Evolutionary conservation across 1,284 basidiomycete species (phyloP), one percentile per base, ranked within the genome.

Genomic region (Cryptococcus amylolentus): DNA sequence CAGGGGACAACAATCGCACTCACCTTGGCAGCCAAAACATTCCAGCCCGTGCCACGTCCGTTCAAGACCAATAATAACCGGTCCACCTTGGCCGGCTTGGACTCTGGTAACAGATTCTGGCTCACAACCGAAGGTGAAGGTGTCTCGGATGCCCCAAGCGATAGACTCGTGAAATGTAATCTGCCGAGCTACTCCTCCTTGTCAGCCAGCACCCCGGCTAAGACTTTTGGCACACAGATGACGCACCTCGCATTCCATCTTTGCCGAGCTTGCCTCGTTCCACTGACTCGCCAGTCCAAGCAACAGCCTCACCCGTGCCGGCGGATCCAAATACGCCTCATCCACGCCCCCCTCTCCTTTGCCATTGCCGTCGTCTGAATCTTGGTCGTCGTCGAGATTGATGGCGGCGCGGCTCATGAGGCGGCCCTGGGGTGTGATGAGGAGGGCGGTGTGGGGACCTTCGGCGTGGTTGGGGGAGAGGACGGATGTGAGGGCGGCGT

Each of bases 201-300:
- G 9, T 49, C 14, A 39, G 20, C n/a, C n/a, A n/a, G n/a, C n/a
- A n/a, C n/a, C 37, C 42, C n/a, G 23, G 47, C 37, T 20, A 43
- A n/a, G n/a, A n/a, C n/a, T n/a, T n/a, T n/a, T n/a, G n/a, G n/a
- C n/a, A n/a, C n/a, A 14, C 28, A 16, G 23, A 26, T 8, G 23
- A 13, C 10, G 9, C 47, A 70, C 69, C 60, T 70, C 69, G 54
- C 69, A 70, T 51, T 67, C 69, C 47, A 70, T 66, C 13, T 64
- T 63, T 31, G 60, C 60, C 18, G 62, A 62, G 48, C 62, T 66
- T 45, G 63, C 61, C 44, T 67, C 61, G 48, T 65, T 59, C 69
- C 67, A 69, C 55, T 70, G 69, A 44, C 57, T 60, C 10, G 69
- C 69, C 2, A 70, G 54, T 14, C 69, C 69, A 6, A 67, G 54